Evolutionary conservation across 164 flowering plant genomes (phyloP).

Genomic region (Kingdonia uniflora): DNA sequence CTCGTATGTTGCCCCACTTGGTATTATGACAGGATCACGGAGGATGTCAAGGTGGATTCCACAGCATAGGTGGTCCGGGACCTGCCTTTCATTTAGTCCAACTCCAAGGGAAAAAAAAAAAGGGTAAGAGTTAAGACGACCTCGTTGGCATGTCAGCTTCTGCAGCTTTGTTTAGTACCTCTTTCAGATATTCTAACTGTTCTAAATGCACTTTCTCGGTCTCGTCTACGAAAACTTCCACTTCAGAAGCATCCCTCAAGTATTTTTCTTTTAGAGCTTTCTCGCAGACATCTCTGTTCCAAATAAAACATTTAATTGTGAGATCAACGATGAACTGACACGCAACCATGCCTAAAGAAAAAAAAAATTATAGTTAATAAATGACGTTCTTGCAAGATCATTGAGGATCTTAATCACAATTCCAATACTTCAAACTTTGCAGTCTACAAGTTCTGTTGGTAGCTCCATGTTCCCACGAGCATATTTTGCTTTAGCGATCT

Average conservation of each 20-base stretch:
- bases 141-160: slow-evolving; percentile 72
- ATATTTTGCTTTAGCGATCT: slow-evolving; percentile 84
- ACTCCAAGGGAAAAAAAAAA: background rate
- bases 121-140: slow-evolving; percentile 19
- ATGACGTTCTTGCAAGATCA: background rate
- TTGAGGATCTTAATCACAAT: too few species aligned
- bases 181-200: slow-evolving; percentile 32
- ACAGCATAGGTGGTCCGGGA: slow-evolving; percentile 89
- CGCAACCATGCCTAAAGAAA: background rate
- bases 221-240: slow-evolving; percentile 38
- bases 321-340: background rate
- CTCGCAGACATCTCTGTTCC: slow-evolving; percentile 66
- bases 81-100: slow-evolving; percentile 28
- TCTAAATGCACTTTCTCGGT: slow-evolving; percentile 17
- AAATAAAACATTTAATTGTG: background rate
- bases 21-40: slow-evolving; percentile 91
- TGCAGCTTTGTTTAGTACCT: slow-evolving; percentile 55
- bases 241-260: slow-evolving; percentile 27
- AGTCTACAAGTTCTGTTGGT: slow-evolving; percentile 53
- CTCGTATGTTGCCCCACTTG: slow-evolving; percentile 89
- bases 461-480: slow-evolving; percentile 67
- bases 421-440: slow-evolving; percentile 61
- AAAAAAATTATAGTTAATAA: background rate
- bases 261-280: slow-evolving; percentile 48
- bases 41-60: slow-evolving; percentile 78